These are phyloP conservation scores for Nemania diffusa DNA, from an alignment of 2,329 filamentous ascomycete genomes.

Conservation along the genomic window DNA sequence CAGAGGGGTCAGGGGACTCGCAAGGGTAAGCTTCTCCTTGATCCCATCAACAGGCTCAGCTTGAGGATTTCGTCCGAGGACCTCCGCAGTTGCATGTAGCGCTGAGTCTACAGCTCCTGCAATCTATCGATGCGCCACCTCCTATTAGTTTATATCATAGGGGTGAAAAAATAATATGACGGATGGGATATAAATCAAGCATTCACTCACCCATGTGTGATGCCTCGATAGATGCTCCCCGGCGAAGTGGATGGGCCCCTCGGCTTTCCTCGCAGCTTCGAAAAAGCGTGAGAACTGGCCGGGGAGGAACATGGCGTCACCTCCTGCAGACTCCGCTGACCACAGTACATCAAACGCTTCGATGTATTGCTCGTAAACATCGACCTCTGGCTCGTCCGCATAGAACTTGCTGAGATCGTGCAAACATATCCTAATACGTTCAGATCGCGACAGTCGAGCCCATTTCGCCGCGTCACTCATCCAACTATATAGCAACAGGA, in stretches of 20 bases:
- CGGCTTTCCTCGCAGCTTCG: conserved; percentile 15
- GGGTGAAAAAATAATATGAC: too few relatives aligned
- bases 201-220: conserved; percentile 27
- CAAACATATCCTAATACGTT: conserved; percentile 29
- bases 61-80: background rate
- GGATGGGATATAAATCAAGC: too few relatives aligned
- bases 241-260: conserved; percentile 26
- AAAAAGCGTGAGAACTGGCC: conserved; percentile 26
- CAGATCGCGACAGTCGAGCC: conserved; percentile 5
- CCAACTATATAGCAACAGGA: conserved; percentile 32
- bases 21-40: background rate
- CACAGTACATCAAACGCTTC: conserved; percentile 34
- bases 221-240: conserved; percentile 30
- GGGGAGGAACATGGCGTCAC: conserved; percentile 34
- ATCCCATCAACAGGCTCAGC: background rate
- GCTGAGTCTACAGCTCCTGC: conserved; percentile 21
- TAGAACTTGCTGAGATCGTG: conserved; percentile 28
- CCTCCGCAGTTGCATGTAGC: conserved; percentile 11
- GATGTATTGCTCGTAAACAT: conserved; percentile 33
- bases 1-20: background rate
- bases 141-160: background rate
- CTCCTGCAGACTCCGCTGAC: conserved; percentile 19
- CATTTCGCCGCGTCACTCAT: conserved; percentile 34
- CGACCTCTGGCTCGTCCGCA: conserved; percentile 21
- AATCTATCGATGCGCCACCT: background rate